Percentiles rank a stretch among this genome's conserved stretches.
Evolutionary conservation across 129 eudicot genomes (phyloP).

Genomic region (Silybum marianum): DNA sequence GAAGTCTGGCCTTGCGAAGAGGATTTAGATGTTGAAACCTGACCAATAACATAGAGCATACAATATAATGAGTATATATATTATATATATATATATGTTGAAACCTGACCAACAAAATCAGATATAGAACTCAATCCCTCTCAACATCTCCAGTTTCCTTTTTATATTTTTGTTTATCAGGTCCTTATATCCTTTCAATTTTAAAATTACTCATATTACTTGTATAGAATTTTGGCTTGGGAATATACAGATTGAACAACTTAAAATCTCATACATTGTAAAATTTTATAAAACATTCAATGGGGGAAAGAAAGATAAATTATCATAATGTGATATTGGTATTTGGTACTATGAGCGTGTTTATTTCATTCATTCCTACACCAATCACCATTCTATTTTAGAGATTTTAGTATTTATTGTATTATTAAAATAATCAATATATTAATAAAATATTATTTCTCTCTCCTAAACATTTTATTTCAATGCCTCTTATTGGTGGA

Average conservation of each 20-base stretch:
- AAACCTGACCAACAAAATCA: constrained; percentile 34
- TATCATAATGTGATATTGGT: not conserved
- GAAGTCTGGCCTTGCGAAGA: constrained; percentile 46
- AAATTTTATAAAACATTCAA: not conserved
- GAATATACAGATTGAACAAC: not conserved
- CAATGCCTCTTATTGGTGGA: too few relatives aligned
- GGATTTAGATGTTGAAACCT: constrained; percentile 59
- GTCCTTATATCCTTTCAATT: not conserved
- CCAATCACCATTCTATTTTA: too few relatives aligned
- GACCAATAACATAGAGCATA: constrained; percentile 22
- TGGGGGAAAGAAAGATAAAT: not conserved
- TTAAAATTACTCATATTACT: not conserved
- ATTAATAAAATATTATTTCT: too few relatives aligned
- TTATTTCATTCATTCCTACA: not conserved
- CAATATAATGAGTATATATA: not conserved
- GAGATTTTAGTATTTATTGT: too few relatives aligned
- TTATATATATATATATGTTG: constrained; percentile 25
- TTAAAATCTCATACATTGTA: not conserved
- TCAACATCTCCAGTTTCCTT: not conserved
- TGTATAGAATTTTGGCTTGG: not conserved
- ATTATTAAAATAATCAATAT: too few relatives aligned
- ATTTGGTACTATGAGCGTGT: not conserved
- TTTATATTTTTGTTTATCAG: not conserved
- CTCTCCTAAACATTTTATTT: too few relatives aligned
- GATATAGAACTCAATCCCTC: not conserved